Evolutionary conservation across 192 early-diverging fungal species (phyloP), one percentile per base, ranked within the genome.

Genomic region (Entomortierella parvispora): DNA sequence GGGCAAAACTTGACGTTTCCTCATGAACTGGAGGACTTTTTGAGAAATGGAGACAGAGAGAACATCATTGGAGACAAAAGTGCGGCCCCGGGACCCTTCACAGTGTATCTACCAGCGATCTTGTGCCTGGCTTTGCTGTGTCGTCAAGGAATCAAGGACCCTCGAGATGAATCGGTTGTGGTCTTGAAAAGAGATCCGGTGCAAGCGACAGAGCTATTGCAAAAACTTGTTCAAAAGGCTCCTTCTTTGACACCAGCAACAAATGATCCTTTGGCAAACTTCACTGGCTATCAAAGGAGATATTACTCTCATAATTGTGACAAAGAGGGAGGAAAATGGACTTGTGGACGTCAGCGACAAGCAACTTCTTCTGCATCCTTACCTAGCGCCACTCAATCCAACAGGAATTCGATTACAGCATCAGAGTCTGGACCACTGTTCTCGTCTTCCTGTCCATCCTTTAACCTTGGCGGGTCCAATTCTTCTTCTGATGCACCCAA

Each of bases 141-240:
- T 40, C 62, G 71, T 54, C 71, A 74, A 32, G 71, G 71, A 15
- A 62, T 74, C 12, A 62, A 74, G 51, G 58, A 40, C 37, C 37
- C 57, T 1, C 47, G 58, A 17, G 57, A 66, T 2, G 71, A 63
- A 9, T 33, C 29, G n/a, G n/a, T n/a, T 33, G 43, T 66, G 22
- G 53, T 74, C 20, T 29, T 74, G 43, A 55, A 54, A 42, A 53
- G 57, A 29, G 71, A 74, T 25, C 54, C 26, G 22, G 58, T 51
- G 12, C 71, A 74, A n/a, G 50, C 71, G 17, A 49, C 65, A 15
- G 63, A 65, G 23, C 29, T 74, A 14, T 26, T 74, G 22, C 56
- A 66, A 23, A 25, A 33, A 18, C 14, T 74, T 0, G 0, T 74
- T 6, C 32, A 56, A 4, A 55, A 42, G 8, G 63, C 71, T 0